phyloP scores from a whole-genome alignment of 805 yeast species.

The Myxozyma kluyveri region DNA sequence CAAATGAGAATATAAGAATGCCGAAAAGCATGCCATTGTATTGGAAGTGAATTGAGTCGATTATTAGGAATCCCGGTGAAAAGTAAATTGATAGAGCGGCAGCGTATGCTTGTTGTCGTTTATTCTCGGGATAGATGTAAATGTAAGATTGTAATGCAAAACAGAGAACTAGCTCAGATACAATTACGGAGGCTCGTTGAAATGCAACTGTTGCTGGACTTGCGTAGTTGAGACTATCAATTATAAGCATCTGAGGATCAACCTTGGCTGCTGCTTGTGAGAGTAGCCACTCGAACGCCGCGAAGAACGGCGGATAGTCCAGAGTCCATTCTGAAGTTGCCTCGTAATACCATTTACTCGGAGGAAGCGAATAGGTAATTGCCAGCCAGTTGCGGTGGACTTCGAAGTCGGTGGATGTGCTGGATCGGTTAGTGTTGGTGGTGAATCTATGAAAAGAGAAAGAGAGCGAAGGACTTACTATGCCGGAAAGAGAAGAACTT shows the following conservation, averaged over 20 bases:
- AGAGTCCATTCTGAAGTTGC: slow-evolving; percentile 78
- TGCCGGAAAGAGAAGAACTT: slow-evolving; percentile 65
- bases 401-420: slow-evolving; percentile 84
- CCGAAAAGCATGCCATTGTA: slow-evolving; percentile 95
- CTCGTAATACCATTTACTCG: slow-evolving; percentile 80
- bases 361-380: slow-evolving; percentile 71
- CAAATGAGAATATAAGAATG: slow-evolving; percentile 67
- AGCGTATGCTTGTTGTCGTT: slow-evolving; percentile 57
- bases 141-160: slow-evolving; percentile 53
- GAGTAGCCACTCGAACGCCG: slow-evolving; percentile 85
- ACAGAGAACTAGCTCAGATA: slow-evolving; percentile 70
- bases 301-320: slow-evolving; percentile 97
- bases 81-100: slow-evolving; percentile 77
- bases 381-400: slow-evolving; percentile 98
- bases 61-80: slow-evolving; percentile 84
- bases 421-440: slow-evolving; percentile 1
- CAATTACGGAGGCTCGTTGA: slow-evolving; percentile 77
- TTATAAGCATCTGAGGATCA: slow-evolving; percentile 29
- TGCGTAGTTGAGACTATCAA: slow-evolving; percentile 27
- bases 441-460: not conserved
- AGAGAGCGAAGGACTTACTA: slow-evolving; percentile 48
- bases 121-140: slow-evolving; percentile 11
- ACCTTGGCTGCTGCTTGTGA: slow-evolving; percentile 45
- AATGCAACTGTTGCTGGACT: slow-evolving; percentile 44
- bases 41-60: slow-evolving; percentile 96